These are phyloP conservation scores for Luvunga scandens DNA, from an alignment of 345 rosid genomes.

Conservation along the genomic window DNA sequence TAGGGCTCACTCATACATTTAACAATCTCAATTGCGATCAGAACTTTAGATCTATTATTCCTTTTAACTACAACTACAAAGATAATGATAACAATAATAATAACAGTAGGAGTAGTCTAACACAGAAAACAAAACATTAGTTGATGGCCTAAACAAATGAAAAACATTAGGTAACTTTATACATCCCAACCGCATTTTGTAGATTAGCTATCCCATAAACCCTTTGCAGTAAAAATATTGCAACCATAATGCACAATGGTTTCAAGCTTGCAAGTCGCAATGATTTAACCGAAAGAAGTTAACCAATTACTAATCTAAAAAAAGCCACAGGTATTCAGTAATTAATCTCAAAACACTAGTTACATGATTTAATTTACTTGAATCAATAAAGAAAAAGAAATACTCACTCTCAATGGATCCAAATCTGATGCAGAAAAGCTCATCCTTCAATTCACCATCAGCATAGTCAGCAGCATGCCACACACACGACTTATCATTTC, in stretches of 20 bases:
- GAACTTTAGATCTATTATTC: background rate
- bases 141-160: no score
- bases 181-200: background rate
- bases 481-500: conserved; percentile 69
- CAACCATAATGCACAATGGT: background rate
- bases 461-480: conserved; percentile 71
- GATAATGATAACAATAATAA: no score
- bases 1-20: background rate
- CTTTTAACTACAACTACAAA: background rate
- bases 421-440: conserved; percentile 77
- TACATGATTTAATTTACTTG: background rate
- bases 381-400: background rate
- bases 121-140: background rate
- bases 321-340: background rate
- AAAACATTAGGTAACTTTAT: background rate
- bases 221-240: background rate
- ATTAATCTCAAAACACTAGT: background rate
- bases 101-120: background rate
- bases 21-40: background rate
- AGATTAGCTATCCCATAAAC: background rate
- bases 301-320: background rate
- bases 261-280: background rate
- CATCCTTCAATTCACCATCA: conserved; percentile 70
- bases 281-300: background rate
- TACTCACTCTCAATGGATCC: conserved; percentile 65